phyloP scores from a whole-genome alignment of 257 asterid genomes.

The Dorcoceras hygrometricum region DNA sequence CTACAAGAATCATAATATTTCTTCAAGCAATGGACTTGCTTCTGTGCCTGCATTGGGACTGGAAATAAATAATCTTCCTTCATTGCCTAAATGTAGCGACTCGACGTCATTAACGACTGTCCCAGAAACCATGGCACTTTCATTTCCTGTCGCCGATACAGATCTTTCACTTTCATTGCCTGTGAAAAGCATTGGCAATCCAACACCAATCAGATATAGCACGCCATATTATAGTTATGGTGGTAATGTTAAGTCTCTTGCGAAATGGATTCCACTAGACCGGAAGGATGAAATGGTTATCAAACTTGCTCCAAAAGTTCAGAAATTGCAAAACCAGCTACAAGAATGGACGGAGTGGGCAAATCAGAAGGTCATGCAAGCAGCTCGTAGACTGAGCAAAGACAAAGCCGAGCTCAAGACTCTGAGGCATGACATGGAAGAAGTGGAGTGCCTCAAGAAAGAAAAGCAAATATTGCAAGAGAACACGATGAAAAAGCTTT shows the following conservation, averaged over 20 bases:
- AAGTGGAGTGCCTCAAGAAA: slow-evolving; percentile 79
- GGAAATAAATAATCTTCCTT: slow-evolving; percentile 34
- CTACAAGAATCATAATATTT: slow-evolving; percentile 34
- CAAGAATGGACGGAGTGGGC: slow-evolving; percentile 99
- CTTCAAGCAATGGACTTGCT: slow-evolving; percentile 42
- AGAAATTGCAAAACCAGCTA: slow-evolving; percentile 74
- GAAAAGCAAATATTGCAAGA: slow-evolving; percentile 77
- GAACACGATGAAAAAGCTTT: slow-evolving; percentile 69
- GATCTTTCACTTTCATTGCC: slow-evolving; percentile 88
- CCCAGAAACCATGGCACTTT: slow-evolving; percentile 31
- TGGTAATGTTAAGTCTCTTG: slow-evolving; percentile 38
- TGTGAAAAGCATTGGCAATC: slow-evolving; percentile 44
- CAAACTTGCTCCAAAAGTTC: slow-evolving; percentile 67
- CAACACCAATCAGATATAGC: slow-evolving; percentile 48
- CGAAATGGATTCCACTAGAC: slow-evolving; percentile 57
- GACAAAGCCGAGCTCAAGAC: slow-evolving; percentile 89
- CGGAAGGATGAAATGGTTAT: slow-evolving; percentile 78
- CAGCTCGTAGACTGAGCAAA: slow-evolving; percentile 78
- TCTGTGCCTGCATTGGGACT: slow-evolving; percentile 48
- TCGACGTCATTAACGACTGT: slow-evolving; percentile 34
- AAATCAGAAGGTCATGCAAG: slow-evolving; percentile 97
- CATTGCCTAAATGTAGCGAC: slow-evolving; percentile 37
- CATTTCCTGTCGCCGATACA: slow-evolving; percentile 67
- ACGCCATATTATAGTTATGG: slow-evolving; percentile 31
- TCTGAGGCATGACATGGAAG: slow-evolving; percentile 86